phyloP scores from a whole-genome alignment of 2,329 filamentous ascomycete genomes.

The Verticillium tricorpus region DNA sequence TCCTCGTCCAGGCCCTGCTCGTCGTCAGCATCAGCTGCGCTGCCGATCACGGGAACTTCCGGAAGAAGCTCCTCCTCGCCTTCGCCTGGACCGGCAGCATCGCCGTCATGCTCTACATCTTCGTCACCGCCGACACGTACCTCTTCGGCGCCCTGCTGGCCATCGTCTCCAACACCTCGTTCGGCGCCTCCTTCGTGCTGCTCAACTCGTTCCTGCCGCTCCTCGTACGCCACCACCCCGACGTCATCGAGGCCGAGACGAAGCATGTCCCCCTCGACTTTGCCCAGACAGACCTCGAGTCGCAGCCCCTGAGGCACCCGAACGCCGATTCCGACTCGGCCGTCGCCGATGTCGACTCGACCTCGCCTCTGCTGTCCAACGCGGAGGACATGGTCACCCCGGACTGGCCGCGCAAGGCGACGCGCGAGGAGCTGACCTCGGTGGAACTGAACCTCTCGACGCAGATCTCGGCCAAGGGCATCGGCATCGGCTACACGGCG shows the following conservation, averaged over 20 bases:
- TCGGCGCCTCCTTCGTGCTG: conserved; percentile 91
- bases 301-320: conserved; percentile 29
- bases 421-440: conserved; percentile 49
- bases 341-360: conserved; percentile 33
- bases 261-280: not conserved
- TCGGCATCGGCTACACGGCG: conserved; percentile 89
- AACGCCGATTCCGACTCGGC: conserved; percentile 21
- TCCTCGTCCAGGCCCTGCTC: conserved; percentile 80
- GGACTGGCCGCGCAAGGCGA: conserved; percentile 32
- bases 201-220: conserved; percentile 93
- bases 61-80: conserved; percentile 79
- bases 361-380: conserved; percentile 40
- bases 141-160: conserved; percentile 78
- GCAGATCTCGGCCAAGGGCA: conserved; percentile 84
- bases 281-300: conserved; percentile 28
- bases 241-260: conserved; percentile 24
- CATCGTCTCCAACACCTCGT: conserved; percentile 87
- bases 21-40: conserved; percentile 96
- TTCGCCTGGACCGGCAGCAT: conserved; percentile 81
- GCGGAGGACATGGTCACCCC: conserved; percentile 23
- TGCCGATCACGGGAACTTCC: conserved; percentile 88
- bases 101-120: conserved; percentile 84
- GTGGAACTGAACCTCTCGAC: conserved; percentile 77
- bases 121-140: conserved; percentile 70
- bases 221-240: conserved; percentile 80